These are phyloP conservation scores for Aspergillus quadrilineatus DNA, from an alignment of 2,329 filamentous ascomycete genomes.

Conservation along the genomic window DNA sequence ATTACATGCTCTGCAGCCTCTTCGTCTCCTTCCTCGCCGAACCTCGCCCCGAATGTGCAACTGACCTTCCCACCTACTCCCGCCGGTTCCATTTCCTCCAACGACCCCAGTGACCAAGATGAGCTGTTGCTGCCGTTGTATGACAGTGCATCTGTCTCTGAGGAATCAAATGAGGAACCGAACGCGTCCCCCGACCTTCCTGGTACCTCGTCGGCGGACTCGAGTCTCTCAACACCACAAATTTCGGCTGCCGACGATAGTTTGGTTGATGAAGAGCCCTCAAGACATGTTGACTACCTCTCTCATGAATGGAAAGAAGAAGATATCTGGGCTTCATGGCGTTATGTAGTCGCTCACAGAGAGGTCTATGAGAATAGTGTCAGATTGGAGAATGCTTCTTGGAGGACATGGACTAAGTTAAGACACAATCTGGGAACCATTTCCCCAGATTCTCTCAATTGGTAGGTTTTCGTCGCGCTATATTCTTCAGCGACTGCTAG, in stretches of 20 bases:
- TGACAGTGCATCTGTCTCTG: conserved; percentile 47
- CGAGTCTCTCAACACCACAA: conserved; percentile 60
- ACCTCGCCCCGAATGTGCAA: conserved; percentile 31
- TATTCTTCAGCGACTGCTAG: background rate
- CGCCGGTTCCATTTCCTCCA: conserved; percentile 39
- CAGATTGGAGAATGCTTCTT: conserved; percentile 90
- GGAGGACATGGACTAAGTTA: conserved; percentile 93
- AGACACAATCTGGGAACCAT: conserved; percentile 85
- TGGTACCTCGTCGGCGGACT: conserved; percentile 36
- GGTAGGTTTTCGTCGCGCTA: conserved; percentile 56
- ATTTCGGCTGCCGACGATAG: conserved; percentile 74
- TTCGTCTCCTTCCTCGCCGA: conserved; percentile 40
- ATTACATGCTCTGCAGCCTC: conserved; percentile 36
- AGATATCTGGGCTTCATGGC: conserved; percentile 97
- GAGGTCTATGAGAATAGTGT: conserved; percentile 77
- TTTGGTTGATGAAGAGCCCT: conserved; percentile 70
- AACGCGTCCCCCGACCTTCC: conserved; percentile 25
- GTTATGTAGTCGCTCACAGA: conserved; percentile 80
- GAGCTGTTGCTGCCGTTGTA: conserved; percentile 47
- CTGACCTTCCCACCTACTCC: conserved; percentile 37
- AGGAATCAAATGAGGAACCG: conserved; percentile 40
- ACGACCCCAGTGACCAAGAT: conserved; percentile 26
- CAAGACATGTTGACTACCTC: conserved; percentile 90
- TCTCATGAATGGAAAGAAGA: conserved; percentile 93
- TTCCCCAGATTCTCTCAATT: conserved; percentile 88